Evolutionary conservation across 192 early-diverging fungal genomes (phyloP).

Genomic region (Dispira parvispora): DNA sequence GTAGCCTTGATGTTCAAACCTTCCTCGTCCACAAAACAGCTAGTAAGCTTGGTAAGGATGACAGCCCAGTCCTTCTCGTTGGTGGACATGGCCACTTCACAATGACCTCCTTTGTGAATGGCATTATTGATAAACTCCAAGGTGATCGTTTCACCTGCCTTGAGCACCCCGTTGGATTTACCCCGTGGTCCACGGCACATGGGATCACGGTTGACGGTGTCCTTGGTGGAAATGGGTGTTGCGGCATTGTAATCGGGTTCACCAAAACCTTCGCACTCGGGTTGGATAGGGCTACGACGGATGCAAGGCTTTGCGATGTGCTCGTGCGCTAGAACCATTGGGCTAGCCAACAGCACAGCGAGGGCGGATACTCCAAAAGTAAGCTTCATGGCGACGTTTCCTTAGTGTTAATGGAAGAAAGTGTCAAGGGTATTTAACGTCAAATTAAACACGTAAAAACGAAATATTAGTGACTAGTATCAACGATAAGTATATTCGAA

Average conservation of each 20-base stretch:
- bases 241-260: conserved; percentile 13
- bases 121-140: conserved; percentile 32
- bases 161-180: conserved; percentile 14
- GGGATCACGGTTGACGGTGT: background rate
- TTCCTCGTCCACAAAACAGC: conserved; percentile 23
- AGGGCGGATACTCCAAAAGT: no score
- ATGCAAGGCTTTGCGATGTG: no score
- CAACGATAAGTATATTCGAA: no score
- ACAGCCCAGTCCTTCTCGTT: conserved; percentile 40
- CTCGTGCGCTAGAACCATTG: no score
- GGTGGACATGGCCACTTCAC: conserved; percentile 47
- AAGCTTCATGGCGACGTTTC: no score
- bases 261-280: no score
- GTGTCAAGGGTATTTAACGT: no score
- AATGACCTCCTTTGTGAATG: conserved; percentile 46
- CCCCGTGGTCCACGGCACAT: conserved; percentile 11
- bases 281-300: no score
- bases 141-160: conserved; percentile 29
- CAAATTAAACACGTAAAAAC: no score
- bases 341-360: no score
- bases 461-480: no score
- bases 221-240: conserved; percentile 15
- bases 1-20: conserved; percentile 17
- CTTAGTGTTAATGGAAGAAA: no score
- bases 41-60: conserved; percentile 29